A percentile compares a stretch with the other conserved stretches of the same genome.
These are phyloP conservation scores for Rhizomucor pusillus DNA, from an alignment of 371 early-diverging fungal species.

Conservation along the genomic window DNA sequence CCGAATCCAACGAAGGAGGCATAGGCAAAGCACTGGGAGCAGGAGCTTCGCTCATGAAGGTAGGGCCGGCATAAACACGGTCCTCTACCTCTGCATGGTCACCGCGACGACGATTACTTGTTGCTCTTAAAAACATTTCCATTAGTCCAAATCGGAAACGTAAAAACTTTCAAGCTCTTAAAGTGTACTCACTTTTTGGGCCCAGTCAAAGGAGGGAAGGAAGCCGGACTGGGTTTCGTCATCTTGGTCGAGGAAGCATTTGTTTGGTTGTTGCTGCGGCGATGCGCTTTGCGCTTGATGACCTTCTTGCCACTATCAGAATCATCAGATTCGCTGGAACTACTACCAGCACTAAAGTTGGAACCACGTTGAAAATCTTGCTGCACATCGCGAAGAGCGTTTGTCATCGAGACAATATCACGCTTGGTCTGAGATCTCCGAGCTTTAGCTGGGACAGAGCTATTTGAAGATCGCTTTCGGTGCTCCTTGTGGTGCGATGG, in stretches of 20 bases:
- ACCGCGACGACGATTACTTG: too few species aligned
- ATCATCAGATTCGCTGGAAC: conserved; percentile 8
- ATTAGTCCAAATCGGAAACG: too few species aligned
- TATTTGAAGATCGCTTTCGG: background rate
- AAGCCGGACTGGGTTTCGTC: too few species aligned
- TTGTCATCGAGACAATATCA: conserved; percentile 10
- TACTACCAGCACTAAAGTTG: background rate
- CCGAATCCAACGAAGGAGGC: conserved; percentile 56
- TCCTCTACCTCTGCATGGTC: too few species aligned
- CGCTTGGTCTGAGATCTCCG: conserved; percentile 8
- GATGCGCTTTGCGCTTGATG: conserved; percentile 1
- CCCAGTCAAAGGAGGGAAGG: too few species aligned
- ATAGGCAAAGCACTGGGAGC: conserved; percentile 71
- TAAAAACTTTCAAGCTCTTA: too few species aligned
- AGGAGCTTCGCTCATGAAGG: conserved; percentile 75
- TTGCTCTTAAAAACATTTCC: too few species aligned
- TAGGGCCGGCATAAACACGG: conserved; percentile 73
- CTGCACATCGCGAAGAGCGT: conserved; percentile 6
- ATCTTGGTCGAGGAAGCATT: conserved; percentile 3
- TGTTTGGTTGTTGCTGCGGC: conserved; percentile 2
- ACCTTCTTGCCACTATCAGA: conserved; percentile 10
- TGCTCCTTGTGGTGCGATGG: conserved; percentile 6
- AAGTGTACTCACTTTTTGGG: conserved; percentile 5
- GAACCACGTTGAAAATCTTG: conserved; percentile 6
- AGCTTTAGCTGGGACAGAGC: conserved; percentile 5